phyloP scores from a whole-genome alignment of 2,329 filamentous ascomycete genomes.

The Zasmidium angulare region DNA sequence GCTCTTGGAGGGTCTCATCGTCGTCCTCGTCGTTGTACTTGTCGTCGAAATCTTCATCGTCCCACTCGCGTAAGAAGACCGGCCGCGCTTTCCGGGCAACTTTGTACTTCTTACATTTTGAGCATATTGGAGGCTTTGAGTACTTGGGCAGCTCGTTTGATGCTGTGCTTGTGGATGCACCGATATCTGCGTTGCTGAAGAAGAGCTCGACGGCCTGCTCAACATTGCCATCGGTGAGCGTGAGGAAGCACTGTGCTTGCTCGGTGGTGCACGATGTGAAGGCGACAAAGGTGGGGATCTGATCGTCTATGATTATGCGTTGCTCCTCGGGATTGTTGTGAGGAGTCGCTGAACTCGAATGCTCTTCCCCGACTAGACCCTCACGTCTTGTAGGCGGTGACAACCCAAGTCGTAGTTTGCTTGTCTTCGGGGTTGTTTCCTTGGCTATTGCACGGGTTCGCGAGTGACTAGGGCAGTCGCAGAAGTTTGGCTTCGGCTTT shows the following conservation, averaged over 20 bases:
- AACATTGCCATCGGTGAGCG: slow-evolving; percentile 79
- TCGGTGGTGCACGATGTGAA: slow-evolving; percentile 75
- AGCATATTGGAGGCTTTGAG: not conserved
- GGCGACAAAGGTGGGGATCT: slow-evolving; percentile 72
- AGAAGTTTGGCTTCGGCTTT: not conserved
- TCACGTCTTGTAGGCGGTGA: not conserved
- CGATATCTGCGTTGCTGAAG: slow-evolving; percentile 69
- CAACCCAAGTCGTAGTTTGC: not conserved
- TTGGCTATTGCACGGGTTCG: not conserved
- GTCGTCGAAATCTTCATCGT: not conserved
- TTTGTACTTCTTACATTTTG: not conserved
- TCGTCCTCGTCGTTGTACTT: not conserved
- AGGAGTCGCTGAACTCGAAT: no score
- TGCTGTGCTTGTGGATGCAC: not conserved
- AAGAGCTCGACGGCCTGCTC: slow-evolving; percentile 86
- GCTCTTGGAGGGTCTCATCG: not conserved
- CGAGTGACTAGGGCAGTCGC: not conserved
- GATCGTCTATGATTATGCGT: slow-evolving; percentile 57
- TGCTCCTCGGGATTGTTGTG: no score
- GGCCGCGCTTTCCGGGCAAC: not conserved
- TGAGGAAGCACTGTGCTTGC: slow-evolving; percentile 78
- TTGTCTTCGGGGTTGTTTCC: not conserved
- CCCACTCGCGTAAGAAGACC: not conserved
- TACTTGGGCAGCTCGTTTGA: not conserved
- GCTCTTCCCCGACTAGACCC: not conserved